These are phyloP conservation scores for Silene noctiflora DNA, from an alignment of 179 eudicot species.

Conservation along the genomic window DNA sequence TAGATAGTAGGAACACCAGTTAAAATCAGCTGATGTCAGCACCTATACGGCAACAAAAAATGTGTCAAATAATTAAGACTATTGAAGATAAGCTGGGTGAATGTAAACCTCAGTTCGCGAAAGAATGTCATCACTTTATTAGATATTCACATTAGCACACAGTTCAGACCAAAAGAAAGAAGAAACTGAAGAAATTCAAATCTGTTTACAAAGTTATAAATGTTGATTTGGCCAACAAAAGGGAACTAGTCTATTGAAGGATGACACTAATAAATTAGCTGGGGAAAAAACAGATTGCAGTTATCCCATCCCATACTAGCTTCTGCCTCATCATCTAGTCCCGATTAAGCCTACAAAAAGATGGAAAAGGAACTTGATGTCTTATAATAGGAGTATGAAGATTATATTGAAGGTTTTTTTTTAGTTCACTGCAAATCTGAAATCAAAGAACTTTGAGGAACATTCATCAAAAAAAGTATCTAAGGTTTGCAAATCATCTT, in stretches of 20 bases:
- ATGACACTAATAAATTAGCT: conserved; percentile 15
- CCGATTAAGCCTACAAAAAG: too few relatives aligned
- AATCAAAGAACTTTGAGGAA: conserved; percentile 6
- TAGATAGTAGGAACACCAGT: conserved; percentile 29
- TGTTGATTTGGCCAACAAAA: conserved; percentile 9
- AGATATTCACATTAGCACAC: conserved; percentile 9
- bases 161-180: not conserved
- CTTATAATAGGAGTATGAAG: too few relatives aligned
- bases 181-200: not conserved
- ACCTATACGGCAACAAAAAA: conserved; percentile 23
- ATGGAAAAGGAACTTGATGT: too few relatives aligned
- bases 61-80: not conserved
- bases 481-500: not conserved
- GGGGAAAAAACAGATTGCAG: conserved; percentile 33
- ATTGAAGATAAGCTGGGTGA: not conserved
- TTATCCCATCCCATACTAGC: conserved; percentile 39
- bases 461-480: conserved; percentile 2
- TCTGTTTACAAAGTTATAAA: conserved; percentile 6
- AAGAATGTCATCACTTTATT: conserved; percentile 2
- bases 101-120: conserved; percentile 5
- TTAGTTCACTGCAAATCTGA: too few relatives aligned
- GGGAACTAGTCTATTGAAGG: conserved; percentile 18
- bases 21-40: conserved; percentile 21
- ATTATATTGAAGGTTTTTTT: too few relatives aligned
- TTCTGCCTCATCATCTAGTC: conserved; percentile 75